A percentile compares a stretch with the other conserved stretches of the same genome.
phyloP scores from a whole-genome alignment of 140 eudicot species.

The Stevia rebaudiana region DNA sequence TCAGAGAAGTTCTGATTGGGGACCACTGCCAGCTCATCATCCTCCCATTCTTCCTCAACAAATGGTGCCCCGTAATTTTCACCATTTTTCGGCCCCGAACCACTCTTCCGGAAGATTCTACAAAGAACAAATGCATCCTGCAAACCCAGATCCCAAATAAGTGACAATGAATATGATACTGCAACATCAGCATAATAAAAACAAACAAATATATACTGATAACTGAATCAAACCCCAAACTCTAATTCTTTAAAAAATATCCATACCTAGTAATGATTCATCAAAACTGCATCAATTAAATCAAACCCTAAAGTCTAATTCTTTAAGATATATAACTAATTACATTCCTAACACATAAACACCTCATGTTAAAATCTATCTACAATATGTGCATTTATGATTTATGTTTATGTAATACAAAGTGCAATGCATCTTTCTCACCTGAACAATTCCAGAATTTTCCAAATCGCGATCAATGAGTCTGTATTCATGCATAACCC shows the following conservation, averaged over 20 bases:
- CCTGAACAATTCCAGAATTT: slow-evolving; percentile 67
- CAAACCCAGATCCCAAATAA: slow-evolving; percentile 11
- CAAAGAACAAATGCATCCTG: slow-evolving; percentile 79
- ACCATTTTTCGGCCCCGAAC: slow-evolving; percentile 89
- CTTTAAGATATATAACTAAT: background rate
- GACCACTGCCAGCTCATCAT: slow-evolving; percentile 47
- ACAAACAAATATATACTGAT: background rate
- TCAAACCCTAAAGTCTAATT: background rate
- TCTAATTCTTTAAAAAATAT: background rate
- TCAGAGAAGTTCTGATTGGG: slow-evolving; percentile 43
- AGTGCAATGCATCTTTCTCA: slow-evolving; percentile 23
- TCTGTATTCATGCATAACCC: slow-evolving; percentile 99
- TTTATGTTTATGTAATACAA: background rate
- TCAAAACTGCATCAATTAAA: background rate
- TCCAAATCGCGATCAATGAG: slow-evolving; percentile 63
- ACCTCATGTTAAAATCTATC: background rate
- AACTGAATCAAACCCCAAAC: background rate
- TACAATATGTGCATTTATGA: background rate
- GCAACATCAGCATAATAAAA: background rate
- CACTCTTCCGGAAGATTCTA: slow-evolving; percentile 76
- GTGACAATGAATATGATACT: background rate
- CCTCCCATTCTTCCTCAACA: slow-evolving; percentile 86
- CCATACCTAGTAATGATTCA: background rate
- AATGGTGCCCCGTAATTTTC: slow-evolving; percentile 93
- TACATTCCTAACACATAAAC: background rate